phyloP scores from a whole-genome alignment of 352 stramenopile genomes.

The Globisporangium barbulae region DNA sequence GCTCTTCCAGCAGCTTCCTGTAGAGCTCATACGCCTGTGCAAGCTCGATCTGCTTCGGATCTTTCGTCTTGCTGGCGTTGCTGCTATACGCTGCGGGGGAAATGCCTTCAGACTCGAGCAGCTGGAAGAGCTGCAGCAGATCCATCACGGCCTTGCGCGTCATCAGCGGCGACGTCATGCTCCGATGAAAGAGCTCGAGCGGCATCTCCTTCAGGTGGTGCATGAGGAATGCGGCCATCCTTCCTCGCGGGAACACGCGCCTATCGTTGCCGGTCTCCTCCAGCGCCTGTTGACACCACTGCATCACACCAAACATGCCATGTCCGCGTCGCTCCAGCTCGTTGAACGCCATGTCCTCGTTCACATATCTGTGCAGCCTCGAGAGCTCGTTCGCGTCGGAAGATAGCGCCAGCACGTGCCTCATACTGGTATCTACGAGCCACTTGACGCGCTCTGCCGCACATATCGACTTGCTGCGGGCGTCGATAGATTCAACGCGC shows the following conservation, averaged over 20 bases:
- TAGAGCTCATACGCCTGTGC: constrained; percentile 53
- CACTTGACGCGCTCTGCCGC: constrained; percentile 31
- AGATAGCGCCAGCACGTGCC: constrained; percentile 40
- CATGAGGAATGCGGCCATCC: constrained; percentile 52
- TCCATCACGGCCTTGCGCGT: constrained; percentile 51
- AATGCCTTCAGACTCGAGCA: constrained; percentile 62
- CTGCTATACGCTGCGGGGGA: constrained; percentile 35
- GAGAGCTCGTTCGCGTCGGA: constrained; percentile 23
- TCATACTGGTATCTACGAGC: constrained; percentile 23
- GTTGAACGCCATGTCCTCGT: constrained; percentile 40
- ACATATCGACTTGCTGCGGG: constrained; percentile 20
- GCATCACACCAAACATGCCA: constrained; percentile 41
- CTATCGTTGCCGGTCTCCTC: constrained; percentile 55
- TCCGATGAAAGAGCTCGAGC: constrained; percentile 31
- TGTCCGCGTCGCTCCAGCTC: constrained; percentile 71
- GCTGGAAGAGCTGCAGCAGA: constrained; percentile 64
- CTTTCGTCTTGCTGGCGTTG: constrained; percentile 20
- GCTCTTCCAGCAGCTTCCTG: constrained; percentile 41
- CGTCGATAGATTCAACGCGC: constrained; percentile 22
- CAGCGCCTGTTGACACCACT: constrained; percentile 68
- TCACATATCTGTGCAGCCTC: constrained; percentile 21
- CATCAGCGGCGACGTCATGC: constrained; percentile 47
- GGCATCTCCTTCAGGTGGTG: constrained; percentile 42
- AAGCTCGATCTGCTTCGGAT: constrained; percentile 27
- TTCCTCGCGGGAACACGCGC: constrained; percentile 43